Percentiles rank a stretch among this genome's conserved stretches.
Evolutionary conservation across 2,329 filamentous ascomycete species (phyloP).

Genomic region (Diaporthe citri): DNA sequence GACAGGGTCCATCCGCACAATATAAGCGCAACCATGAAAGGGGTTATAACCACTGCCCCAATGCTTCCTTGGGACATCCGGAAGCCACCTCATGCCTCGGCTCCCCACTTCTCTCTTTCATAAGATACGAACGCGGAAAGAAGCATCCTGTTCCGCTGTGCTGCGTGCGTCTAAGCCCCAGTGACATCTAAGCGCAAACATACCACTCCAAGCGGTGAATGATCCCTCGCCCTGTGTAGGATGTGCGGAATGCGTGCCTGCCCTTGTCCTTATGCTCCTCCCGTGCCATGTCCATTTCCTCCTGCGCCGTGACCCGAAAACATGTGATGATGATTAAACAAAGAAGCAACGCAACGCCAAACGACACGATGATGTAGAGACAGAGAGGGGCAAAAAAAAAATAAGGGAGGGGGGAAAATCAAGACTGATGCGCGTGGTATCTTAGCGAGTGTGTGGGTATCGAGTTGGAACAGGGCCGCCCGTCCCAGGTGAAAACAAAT

Average conservation of each 20-base stretch:
- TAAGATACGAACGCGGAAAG: not conserved
- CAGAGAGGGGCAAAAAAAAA: not conserved
- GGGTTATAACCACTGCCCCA: not conserved
- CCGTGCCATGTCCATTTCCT: slow-evolving; percentile 3
- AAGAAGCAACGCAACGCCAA: slow-evolving; percentile 25
- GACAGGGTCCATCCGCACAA: not conserved
- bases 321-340: not conserved
- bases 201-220: slow-evolving; percentile 1
- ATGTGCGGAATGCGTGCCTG: slow-evolving; percentile 7
- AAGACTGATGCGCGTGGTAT: slow-evolving; percentile 27
- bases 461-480: slow-evolving; percentile 25
- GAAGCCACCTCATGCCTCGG: not conserved
- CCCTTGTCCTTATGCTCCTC: slow-evolving; percentile 12
- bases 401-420: not conserved
- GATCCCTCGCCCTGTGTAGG: not conserved
- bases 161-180: slow-evolving; percentile 26
- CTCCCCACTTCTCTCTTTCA: not conserved
- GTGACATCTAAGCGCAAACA: slow-evolving; percentile 21
- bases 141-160: slow-evolving; percentile 21
- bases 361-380: slow-evolving; percentile 20
- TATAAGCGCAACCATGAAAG: not conserved
- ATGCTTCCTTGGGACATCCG: not conserved
- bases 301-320: slow-evolving; percentile 22
- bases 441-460: slow-evolving; percentile 39
- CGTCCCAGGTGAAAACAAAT: slow-evolving; percentile 21